phyloP scores from a whole-genome alignment of 1,139 yeast species.

The Protomyces inundatus region DNA sequence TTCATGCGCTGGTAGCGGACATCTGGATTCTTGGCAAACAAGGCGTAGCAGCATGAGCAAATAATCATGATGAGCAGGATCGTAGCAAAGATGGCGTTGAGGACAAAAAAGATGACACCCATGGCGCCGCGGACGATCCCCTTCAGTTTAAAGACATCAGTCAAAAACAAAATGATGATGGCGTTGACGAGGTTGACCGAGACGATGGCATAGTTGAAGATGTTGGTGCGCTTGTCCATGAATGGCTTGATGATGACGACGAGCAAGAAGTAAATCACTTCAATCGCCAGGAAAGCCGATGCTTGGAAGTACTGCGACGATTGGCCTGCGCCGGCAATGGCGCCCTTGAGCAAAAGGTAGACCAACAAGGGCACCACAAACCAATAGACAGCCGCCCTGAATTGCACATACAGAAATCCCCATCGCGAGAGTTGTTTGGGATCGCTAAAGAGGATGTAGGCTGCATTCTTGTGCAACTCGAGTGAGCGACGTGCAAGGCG shows the following conservation, averaged over 20 bases:
- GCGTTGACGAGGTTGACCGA: conserved; percentile 76
- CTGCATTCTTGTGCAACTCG: conserved; percentile 78
- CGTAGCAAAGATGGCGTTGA: conserved; percentile 85
- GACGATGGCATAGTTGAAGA: conserved; percentile 79
- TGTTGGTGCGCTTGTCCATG: conserved; percentile 91
- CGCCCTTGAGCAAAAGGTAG: conserved; percentile 67
- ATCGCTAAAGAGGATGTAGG: conserved; percentile 84
- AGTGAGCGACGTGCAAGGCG: conserved; percentile 67
- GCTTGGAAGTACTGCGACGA: conserved; percentile 74
- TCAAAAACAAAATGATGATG: conserved; percentile 80
- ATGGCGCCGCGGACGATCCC: conserved; percentile 82
- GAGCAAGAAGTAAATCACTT: conserved; percentile 58
- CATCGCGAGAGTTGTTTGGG: conserved; percentile 72
- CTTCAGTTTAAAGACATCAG: conserved; percentile 67
- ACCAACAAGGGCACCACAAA: conserved; percentile 62
- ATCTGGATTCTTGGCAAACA: conserved; percentile 87
- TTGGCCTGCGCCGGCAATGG: conserved; percentile 84
- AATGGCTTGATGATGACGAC: conserved; percentile 75
- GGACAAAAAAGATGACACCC: conserved; percentile 84
- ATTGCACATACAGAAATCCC: conserved; percentile 90
- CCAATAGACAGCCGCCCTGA: conserved; percentile 79
- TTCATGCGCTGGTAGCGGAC: conserved; percentile 93
- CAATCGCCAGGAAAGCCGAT: conserved; percentile 67
- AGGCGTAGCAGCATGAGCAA: conserved; percentile 77
- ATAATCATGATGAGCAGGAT: conserved; percentile 71